Conservation (phyloP, 129 eudicot genomes). For the Scalesia atractyloides region DNA sequence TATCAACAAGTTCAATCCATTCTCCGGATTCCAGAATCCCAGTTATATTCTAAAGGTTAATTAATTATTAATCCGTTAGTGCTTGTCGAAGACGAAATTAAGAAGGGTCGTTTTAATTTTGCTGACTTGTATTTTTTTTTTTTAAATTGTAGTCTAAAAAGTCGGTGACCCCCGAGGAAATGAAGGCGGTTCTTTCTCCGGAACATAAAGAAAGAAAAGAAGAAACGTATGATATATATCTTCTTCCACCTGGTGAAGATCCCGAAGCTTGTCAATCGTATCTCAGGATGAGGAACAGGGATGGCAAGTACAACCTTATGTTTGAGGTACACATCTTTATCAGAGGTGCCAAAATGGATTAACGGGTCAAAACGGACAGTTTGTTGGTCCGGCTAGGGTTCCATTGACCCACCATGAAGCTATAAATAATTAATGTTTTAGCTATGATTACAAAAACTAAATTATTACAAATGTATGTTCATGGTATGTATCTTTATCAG, state of each 20-base stretch:
- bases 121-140: conserved; percentile 10
- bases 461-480: conserved; percentile 40
- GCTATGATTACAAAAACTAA: not conserved
- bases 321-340: conserved; percentile 66
- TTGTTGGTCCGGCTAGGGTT: not conserved
- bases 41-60: conserved; percentile 85
- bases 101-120: not conserved
- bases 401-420: not conserved
- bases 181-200: conserved; percentile 67
- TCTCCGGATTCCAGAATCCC: conserved; percentile 95
- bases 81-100: not conserved
- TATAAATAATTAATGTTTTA: not conserved
- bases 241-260: conserved; percentile 98
- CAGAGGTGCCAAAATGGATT: not conserved
- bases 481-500: conserved; percentile 48
- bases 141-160: conserved; percentile 60
- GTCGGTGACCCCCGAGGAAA: conserved; percentile 64
- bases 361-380: not conserved
- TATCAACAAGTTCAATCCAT: conserved; percentile 87
- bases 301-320: conserved; percentile 95
- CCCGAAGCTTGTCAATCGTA: conserved; percentile 97
- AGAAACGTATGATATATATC: conserved; percentile 96
- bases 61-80: conserved; percentile 19
- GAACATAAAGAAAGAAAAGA: conserved; percentile 65
- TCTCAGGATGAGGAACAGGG: conserved; percentile 94